Evolutionary conservation across 306 rosid genomes (phyloP).

Genomic region (Gastrolobium villosum): DNA sequence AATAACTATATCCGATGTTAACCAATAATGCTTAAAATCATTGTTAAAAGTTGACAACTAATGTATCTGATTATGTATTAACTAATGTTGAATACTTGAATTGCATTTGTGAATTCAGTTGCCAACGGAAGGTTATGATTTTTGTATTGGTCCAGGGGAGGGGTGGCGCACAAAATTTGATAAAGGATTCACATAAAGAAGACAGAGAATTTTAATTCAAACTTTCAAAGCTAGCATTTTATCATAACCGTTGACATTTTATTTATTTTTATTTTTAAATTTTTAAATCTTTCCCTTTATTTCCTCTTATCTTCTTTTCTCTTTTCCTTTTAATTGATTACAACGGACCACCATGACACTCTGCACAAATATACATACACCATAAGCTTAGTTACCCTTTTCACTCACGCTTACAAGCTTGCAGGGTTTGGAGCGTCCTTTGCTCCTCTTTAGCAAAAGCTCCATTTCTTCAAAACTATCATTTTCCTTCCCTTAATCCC

Average conservation of each 20-base stretch:
- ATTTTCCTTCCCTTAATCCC: constrained; percentile 43
- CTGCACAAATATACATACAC: constrained; percentile 69
- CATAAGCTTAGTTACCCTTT: constrained; percentile 68
- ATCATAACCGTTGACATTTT: constrained; percentile 82
- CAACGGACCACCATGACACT: constrained; percentile 93
- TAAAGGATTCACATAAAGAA: constrained; percentile 70
- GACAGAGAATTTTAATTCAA: constrained; percentile 59
- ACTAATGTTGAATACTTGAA: constrained; percentile 39
- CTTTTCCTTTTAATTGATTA: constrained; percentile 61
- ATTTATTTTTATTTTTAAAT: constrained; percentile 47
- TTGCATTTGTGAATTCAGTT: constrained; percentile 47
- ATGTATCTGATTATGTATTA: too few species aligned
- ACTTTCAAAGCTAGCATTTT: constrained; percentile 66
- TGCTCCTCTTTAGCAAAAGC: constrained; percentile 66
- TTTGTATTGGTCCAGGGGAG: constrained; percentile 47
- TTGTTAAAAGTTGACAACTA: too few species aligned
- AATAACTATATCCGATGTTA: too few species aligned
- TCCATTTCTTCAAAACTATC: constrained; percentile 58
- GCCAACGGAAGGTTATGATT: constrained; percentile 56
- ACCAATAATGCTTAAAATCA: too few species aligned
- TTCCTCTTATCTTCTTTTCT: constrained; percentile 53
- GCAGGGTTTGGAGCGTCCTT: constrained; percentile 62
- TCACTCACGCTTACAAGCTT: constrained; percentile 66
- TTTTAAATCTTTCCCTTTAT: constrained; percentile 22
- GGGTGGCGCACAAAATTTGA: constrained; percentile 77